Conservation (phyloP, 495 filamentous ascomycete species). For the Glarea lozoyensis region DNA sequence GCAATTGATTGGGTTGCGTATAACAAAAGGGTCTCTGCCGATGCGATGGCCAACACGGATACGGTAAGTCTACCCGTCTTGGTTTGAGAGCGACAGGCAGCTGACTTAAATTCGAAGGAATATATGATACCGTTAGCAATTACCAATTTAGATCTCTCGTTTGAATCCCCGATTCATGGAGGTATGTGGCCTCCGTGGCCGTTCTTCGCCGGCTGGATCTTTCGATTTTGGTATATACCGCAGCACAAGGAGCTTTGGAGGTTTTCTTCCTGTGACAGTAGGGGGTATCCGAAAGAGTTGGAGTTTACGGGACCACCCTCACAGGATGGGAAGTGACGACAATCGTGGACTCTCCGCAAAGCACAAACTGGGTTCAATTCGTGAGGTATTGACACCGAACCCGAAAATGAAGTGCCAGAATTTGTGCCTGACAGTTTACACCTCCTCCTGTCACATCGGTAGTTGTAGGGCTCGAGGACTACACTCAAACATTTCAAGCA, state of each 20-base stretch:
- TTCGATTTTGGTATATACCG: conserved; percentile 16
- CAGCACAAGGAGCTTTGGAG: conserved; percentile 30
- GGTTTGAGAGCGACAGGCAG: neutral
- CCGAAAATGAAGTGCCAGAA: no score
- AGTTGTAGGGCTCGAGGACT: no score
- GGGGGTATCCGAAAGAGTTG: conserved; percentile 26
- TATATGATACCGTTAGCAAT: conserved; percentile 20
- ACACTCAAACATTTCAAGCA: no score
- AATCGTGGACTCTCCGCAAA: no score
- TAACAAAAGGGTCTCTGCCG: conserved; percentile 14
- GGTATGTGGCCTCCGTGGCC: conserved; percentile 29
- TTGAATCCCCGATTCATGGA: conserved; percentile 24
- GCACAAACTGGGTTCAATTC: no score
- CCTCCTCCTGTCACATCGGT: no score
- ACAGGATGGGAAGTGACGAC: no score
- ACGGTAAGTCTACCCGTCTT: conserved; percentile 2
- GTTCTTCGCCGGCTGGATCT: conserved; percentile 15
- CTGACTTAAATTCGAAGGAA: conserved; percentile 6
- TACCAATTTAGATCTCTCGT: conserved; percentile 33
- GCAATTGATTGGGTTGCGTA: conserved; percentile 20
- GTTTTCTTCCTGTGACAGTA: conserved; percentile 30
- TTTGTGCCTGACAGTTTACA: no score
- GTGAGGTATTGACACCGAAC: no score
- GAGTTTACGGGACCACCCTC: conserved; percentile 19
- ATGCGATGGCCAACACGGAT: conserved; percentile 10